These are phyloP conservation scores for Metschnikowia shivogae DNA, from an alignment of 805 yeast genomes.

Conservation along the genomic window DNA sequence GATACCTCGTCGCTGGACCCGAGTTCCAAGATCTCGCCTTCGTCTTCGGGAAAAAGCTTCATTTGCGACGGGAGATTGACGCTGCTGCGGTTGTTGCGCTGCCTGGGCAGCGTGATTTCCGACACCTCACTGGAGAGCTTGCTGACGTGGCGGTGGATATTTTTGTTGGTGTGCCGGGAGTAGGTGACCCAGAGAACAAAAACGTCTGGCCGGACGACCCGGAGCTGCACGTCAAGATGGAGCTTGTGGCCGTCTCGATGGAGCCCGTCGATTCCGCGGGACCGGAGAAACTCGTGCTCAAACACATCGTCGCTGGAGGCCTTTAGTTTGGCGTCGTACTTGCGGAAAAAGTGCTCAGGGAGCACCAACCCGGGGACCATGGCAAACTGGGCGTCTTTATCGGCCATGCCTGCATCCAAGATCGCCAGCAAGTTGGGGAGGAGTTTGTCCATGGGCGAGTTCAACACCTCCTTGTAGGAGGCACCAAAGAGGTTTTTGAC, in stretches of 20 bases:
- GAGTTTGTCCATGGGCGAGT: conserved; percentile 47
- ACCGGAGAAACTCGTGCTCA: conserved; percentile 50
- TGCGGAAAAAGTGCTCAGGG: conserved; percentile 88
- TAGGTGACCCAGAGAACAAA: conserved; percentile 83
- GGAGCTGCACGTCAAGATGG: conserved; percentile 72
- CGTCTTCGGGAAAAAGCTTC: conserved; percentile 39
- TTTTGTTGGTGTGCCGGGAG: conserved; percentile 44
- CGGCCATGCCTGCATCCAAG: conserved; percentile 37
- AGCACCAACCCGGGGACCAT: conserved; percentile 66
- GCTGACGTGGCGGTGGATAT: conserved; percentile 24
- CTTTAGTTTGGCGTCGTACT: conserved; percentile 46
- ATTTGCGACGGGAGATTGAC: conserved; percentile 53
- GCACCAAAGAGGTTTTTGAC: conserved; percentile 76
- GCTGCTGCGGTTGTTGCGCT: conserved; percentile 10
- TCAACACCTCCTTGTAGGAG: conserved; percentile 41
- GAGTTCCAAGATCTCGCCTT: conserved; percentile 28
- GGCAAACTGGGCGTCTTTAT: conserved; percentile 19
- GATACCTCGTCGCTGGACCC: conserved; percentile 27
- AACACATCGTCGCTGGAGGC: conserved; percentile 25
- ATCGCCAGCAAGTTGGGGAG: conserved; percentile 59
- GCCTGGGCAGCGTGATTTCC: conserved; percentile 9
- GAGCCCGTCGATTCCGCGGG: conserved; percentile 63
- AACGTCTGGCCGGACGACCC: conserved; percentile 58
- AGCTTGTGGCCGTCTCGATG: conserved; percentile 68
- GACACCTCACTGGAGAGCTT: conserved; percentile 16